Evolutionary conservation across 768 basidiomycete genomes (phyloP).

Genomic region (Mrakia blollopis): DNA sequence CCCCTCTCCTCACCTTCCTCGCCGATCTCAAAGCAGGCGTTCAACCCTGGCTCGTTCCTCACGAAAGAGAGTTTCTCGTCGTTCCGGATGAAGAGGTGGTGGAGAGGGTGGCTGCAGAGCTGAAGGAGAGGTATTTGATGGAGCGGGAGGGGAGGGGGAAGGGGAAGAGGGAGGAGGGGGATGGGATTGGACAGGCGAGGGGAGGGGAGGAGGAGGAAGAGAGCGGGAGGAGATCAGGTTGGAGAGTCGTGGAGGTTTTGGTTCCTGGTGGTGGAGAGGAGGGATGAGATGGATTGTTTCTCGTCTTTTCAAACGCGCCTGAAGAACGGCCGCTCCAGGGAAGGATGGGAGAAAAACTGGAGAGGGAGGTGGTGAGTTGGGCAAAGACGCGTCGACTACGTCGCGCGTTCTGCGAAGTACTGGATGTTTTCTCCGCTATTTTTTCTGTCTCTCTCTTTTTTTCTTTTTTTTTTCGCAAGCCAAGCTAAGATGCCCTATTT

Average conservation of each 20-base stretch:
- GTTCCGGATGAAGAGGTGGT: background rate
- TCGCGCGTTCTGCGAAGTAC: too few species aligned
- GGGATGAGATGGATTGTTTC: background rate
- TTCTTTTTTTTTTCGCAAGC: too few species aligned
- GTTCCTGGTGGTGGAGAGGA: background rate
- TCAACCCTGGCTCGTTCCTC: background rate
- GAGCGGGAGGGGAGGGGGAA: background rate
- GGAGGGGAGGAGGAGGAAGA: background rate
- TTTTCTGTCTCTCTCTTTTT: too few species aligned
- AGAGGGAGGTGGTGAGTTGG: too few species aligned
- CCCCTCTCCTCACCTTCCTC: slow-evolving; percentile 3
- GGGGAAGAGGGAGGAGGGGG: background rate
- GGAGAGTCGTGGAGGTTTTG: slow-evolving; percentile 8
- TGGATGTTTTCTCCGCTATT: too few species aligned
- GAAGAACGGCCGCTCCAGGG: too few species aligned
- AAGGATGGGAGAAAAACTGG: too few species aligned
- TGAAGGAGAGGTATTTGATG: background rate
- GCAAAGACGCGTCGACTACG: too few species aligned
- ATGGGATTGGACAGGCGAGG: background rate
- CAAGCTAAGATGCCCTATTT: too few species aligned
- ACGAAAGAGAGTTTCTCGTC: background rate
- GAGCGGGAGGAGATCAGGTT: background rate
- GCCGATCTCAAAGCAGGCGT: slow-evolving; percentile 8
- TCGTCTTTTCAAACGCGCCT: too few species aligned
- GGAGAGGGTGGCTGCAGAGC: background rate